Base-by-base conservation (phyloP, 176 grass and related monocot species). In the Canna indica region DNA sequence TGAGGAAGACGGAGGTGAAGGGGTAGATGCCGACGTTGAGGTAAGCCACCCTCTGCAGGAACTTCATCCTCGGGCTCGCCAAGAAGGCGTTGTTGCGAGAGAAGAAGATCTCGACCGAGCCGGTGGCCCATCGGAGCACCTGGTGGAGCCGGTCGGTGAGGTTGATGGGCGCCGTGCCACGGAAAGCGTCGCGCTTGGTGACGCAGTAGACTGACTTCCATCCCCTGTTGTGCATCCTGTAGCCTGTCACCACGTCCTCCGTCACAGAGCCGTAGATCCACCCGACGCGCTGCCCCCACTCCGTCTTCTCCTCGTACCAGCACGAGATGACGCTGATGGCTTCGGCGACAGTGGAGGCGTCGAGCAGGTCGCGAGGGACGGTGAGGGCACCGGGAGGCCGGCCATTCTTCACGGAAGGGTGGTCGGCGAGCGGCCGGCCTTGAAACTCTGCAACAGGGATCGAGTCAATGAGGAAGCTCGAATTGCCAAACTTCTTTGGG, bases 121-220 rank as follows among this genome's bases (percentile, higher is more conserved):
- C 94, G 5, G 89, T 92, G 35, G 94, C 94, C 94, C 94, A 97
- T 36, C 89, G 81, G 58, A 97, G 86, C 68, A 97, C 94, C 78
- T 92, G 94, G 66, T 93, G 94, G 68, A 97, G 84, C 70, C 94
- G 89, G 75, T 97, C 94, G 11, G 94, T 97, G 47, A 97, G 84
- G 77, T 97, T 97, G 59, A 97, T 92, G 7, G 89, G 93, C 35
- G 93, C 93, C 0, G 93, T 97, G 13, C 93, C 93, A 29, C 93
- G 86, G 80, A 97, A 97, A 48, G 88, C 85, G 63, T 97, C 93
- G 29, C 88, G 88, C 18, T 88, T 74, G 44, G 93, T 92, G 39
- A 97, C 93, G 69, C 93, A 97, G 81, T 97, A 97, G n/a, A 97
- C 84, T 0, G 94, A 97, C 81, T 85, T 90, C 94, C 94, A 97